Evolutionary conservation across 805 yeast species (phyloP), one percentile per base, ranked within the genome.

Genomic region (Spathaspora sp.): DNA sequence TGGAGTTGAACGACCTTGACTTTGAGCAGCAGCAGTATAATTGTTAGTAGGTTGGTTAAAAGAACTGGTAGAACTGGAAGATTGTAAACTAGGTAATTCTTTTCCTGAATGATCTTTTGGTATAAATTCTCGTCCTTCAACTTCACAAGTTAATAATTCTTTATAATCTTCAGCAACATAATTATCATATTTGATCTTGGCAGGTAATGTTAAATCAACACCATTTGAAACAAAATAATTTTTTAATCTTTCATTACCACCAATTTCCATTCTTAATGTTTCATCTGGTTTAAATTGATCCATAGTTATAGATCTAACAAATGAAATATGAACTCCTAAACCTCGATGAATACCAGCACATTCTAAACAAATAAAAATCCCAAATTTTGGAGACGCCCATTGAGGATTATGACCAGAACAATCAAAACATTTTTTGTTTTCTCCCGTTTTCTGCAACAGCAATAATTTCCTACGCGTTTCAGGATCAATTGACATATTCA

Each of bases 341-440:
- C 98, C 96, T 68, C 96, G 80, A 68, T 94, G 99, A 51, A 87
- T 77, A 45, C 99, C 99, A 17, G 99, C 99, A 75, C 99, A 94
- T 67, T 94, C 99, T 42, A 94, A 79, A 70, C 99, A 94, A 64
- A 94, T 93, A 70, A 92, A 94, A 54, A 94, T 88, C 54, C 99
- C 99, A 71, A 93, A 91, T 69, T 94, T 94, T 38, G 98, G 98
- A 12, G 97, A 90, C 1, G 98, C 97, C 99, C 99, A 94, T 69
- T 94, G 99, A 9, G 99, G 99, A 66, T 92, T 93, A 53, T 96
- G 97, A 1, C 97, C 96, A 39, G 75, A 78, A 70, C 99, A 94
- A 68, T 94, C 99, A 68, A 90, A 87, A 70, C 99, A 94, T 67
- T 82, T 85, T 73, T 87, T 90, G 53, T 66, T 66, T 12, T 76